Base-by-base conservation (phyloP, 1,139 yeast species). In the Candida sp. region DNA sequence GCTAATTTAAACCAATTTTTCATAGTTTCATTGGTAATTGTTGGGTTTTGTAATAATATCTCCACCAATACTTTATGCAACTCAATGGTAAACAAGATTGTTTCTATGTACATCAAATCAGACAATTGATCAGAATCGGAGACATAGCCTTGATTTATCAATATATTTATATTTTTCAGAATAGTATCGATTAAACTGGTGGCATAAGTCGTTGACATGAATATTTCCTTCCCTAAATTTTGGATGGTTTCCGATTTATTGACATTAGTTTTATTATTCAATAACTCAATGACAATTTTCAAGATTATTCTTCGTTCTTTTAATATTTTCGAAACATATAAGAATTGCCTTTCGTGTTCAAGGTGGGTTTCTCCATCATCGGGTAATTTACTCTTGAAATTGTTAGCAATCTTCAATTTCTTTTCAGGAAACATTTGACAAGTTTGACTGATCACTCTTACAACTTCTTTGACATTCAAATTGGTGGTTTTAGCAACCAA, bases 1-100 rank as follows among this genome's bases (percentile, higher is more conserved):
- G 81, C 70, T 22, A 81, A 61, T 5, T 66, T 54, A 49, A 84
- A 82, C 96, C 96, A 88, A 8, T 64, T 56, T 2, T 58, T 45
- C 1, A 80, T 73, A 1, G 56, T 48, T 46, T 57, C 33, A 47
- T 58, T 48, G 43, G 66, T 45, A 50, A 70, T 53, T 42, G 65
- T 55, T 45, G 73, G 58, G 52, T 68, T 58, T 38, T 62, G 62
- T 52, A 70, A 44, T 47, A 69, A 47, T 48, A 74, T 47, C 54
- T 74, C 76, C 19, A 72, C 62, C 33, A 81, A 56, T 1, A 80
- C 65, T 47, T 78, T 79, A 42, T 76, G 56, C 30, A 71, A 52
- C 41, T 73, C 75, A 39, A 67, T 59, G 22, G 76, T 50, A 40
- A 72, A 56, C 43, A 73, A 55, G 12, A 68, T 48, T 2, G 57